Conservation (phyloP, 2,329 filamentous ascomycete genomes). For the Epichloe sp. region DNA sequence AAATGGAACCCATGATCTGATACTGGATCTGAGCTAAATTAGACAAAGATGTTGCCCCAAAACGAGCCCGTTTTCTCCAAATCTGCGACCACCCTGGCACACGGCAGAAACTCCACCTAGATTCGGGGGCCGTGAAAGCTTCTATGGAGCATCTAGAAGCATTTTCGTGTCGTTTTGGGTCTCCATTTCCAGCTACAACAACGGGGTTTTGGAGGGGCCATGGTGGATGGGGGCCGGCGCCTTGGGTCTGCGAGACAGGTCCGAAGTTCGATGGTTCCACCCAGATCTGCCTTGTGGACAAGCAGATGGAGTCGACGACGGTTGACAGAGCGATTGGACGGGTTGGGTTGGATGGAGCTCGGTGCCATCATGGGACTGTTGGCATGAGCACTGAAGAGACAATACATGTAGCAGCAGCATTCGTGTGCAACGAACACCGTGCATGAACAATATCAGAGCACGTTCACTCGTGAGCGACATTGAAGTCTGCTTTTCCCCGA, state of each 20-base stretch:
- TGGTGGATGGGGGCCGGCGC: conserved; percentile 5
- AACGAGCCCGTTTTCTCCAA: conserved; percentile 4
- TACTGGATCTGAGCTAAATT: neutral
- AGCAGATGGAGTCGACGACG: conserved; percentile 6
- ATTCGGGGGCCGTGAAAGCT: conserved; percentile 11
- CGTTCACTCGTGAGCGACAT: neutral
- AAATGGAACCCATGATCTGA: neutral
- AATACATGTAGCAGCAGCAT: neutral
- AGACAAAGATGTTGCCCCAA: neutral
- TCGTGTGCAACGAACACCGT: neutral
- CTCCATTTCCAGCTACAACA: conserved; percentile 7
- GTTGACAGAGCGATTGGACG: conserved; percentile 5
- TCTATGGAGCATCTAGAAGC: conserved; percentile 12
- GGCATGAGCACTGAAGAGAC: neutral
- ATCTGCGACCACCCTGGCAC: conserved; percentile 8
- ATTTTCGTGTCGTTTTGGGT: conserved; percentile 6
- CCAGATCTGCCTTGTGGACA: conserved; percentile 12
- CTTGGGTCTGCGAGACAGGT: conserved; percentile 7
- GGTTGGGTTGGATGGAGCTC: neutral
- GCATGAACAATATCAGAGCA: neutral
- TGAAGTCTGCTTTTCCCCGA: neutral
- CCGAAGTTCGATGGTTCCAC: conserved; percentile 10
- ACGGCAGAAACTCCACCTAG: conserved; percentile 10
- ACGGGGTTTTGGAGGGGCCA: conserved; percentile 7
- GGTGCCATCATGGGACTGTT: neutral